phyloP scores from a whole-genome alignment of 352 stramenopile genomes.

The Globisporangium emineosum region DNA sequence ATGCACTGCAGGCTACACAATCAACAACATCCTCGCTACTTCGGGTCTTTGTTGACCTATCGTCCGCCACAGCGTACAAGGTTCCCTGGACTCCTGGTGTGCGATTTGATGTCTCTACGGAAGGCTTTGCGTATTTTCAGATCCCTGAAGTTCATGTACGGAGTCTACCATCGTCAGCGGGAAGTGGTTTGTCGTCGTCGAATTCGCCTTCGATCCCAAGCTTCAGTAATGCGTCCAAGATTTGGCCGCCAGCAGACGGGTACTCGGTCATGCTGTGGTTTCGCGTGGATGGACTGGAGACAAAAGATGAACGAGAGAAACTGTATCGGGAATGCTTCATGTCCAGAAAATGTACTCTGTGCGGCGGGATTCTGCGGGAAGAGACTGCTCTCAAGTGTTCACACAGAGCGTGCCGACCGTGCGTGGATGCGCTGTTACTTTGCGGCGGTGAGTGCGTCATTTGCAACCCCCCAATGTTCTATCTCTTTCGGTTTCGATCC shows the following conservation, averaged over 20 bases:
- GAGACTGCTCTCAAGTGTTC: slow-evolving; percentile 68
- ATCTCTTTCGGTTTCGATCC: slow-evolving; percentile 68
- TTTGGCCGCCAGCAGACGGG: slow-evolving; percentile 61
- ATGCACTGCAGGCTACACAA: neutral
- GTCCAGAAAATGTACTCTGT: slow-evolving; percentile 59
- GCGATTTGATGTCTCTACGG: slow-evolving; percentile 45
- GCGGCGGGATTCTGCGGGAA: slow-evolving; percentile 37
- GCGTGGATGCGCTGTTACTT: slow-evolving; percentile 50
- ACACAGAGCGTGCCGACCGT: slow-evolving; percentile 52
- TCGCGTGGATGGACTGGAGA: slow-evolving; percentile 50
- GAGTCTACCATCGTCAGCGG: slow-evolving; percentile 6
- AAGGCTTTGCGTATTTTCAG: slow-evolving; percentile 67
- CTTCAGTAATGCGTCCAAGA: slow-evolving; percentile 38
- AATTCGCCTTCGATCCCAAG: slow-evolving; percentile 26
- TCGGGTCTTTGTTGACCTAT: slow-evolving; percentile 13
- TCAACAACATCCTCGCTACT: slow-evolving; percentile 5
- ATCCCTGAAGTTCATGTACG: slow-evolving; percentile 56
- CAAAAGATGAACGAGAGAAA: slow-evolving; percentile 59
- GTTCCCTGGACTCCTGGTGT: slow-evolving; percentile 16
- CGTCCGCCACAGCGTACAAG: neutral
- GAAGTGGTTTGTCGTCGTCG: slow-evolving; percentile 12
- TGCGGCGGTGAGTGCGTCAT: slow-evolving; percentile 62
- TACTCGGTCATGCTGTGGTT: slow-evolving; percentile 70
- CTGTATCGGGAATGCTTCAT: slow-evolving; percentile 59
- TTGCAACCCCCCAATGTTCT: slow-evolving; percentile 74